Conservation (phyloP, 2,329 filamentous ascomycete genomes). For the Diaporthe longicolla region DNA sequence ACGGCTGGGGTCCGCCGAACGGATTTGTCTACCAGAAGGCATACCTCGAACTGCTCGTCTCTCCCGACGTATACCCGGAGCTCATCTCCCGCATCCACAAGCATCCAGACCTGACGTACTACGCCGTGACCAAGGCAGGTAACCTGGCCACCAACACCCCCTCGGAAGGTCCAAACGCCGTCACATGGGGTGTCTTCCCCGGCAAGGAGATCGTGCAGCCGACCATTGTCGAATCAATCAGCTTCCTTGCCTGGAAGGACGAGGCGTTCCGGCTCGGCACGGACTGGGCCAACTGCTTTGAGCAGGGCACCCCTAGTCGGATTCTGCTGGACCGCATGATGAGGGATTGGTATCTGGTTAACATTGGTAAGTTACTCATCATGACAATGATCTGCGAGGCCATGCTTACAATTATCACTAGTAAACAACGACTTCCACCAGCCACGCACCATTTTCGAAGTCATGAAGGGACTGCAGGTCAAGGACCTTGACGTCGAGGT, state of each 20-base stretch:
- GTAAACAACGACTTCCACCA: slow-evolving; percentile 99
- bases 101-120: slow-evolving; percentile 90
- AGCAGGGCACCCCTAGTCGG: slow-evolving; percentile 81
- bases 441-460: slow-evolving; percentile 82
- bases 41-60: slow-evolving; percentile 91
- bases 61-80: slow-evolving; percentile 82
- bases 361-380: slow-evolving; percentile 79
- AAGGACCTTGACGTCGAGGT: slow-evolving; percentile 69
- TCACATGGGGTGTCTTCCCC: slow-evolving; percentile 99
- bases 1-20: slow-evolving; percentile 95
- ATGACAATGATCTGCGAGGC: too few species aligned
- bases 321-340: slow-evolving; percentile 86
- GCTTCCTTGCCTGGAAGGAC: slow-evolving; percentile 98
- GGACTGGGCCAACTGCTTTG: slow-evolving; percentile 95
- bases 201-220: slow-evolving; percentile 99
- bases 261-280: slow-evolving; percentile 93
- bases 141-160: slow-evolving; percentile 87
- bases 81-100: slow-evolving; percentile 83
- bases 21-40: slow-evolving; percentile 99
- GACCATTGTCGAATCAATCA: slow-evolving; percentile 98
- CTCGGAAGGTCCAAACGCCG: slow-evolving; percentile 92
- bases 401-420: slow-evolving; percentile 51
- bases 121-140: slow-evolving; percentile 89
- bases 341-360: slow-evolving; percentile 93
- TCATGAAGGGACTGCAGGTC: slow-evolving; percentile 85